Conservation (phyloP, 352 stramenopile genomes). For the Globisporangium polare region DNA sequence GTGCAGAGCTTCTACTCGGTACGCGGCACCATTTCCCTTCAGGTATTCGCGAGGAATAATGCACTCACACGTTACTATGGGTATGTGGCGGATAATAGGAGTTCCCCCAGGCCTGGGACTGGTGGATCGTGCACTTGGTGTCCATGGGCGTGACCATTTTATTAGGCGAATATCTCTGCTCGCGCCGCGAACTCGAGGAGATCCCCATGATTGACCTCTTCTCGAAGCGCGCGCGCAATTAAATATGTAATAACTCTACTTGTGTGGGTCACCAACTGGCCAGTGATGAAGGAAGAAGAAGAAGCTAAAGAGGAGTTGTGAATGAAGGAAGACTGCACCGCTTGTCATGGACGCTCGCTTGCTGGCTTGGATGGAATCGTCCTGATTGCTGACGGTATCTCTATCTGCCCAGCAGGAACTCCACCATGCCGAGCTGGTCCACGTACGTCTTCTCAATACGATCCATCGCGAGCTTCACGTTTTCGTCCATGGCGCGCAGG, state of each 20-base stretch:
- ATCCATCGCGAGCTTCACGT: slow-evolving; percentile 59
- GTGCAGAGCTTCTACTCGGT: slow-evolving; percentile 83
- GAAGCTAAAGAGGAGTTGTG: neutral
- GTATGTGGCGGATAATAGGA: slow-evolving; percentile 35
- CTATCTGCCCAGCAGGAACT: slow-evolving; percentile 44
- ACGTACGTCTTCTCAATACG: slow-evolving; percentile 66
- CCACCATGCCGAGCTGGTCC: slow-evolving; percentile 67
- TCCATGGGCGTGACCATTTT: slow-evolving; percentile 70
- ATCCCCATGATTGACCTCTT: slow-evolving; percentile 89
- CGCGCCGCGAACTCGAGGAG: slow-evolving; percentile 80
- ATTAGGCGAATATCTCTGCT: slow-evolving; percentile 87
- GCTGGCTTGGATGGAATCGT: neutral
- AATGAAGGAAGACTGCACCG: neutral
- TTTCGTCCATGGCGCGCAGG: slow-evolving; percentile 50
- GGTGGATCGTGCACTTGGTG: slow-evolving; percentile 80
- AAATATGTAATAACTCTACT: slow-evolving; percentile 12
- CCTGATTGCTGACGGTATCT: neutral
- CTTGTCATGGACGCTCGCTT: neutral
- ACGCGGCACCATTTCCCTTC: too few species aligned
- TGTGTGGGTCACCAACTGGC: neutral
- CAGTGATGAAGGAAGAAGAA: neutral
- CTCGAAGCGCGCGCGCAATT: slow-evolving; percentile 56
- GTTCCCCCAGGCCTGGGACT: slow-evolving; percentile 84
- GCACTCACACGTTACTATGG: too few species aligned
- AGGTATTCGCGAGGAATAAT: too few species aligned